Evolutionary conservation across 169 alveolate species (phyloP).

Genomic region (Plasmodium billcollinsi): DNA sequence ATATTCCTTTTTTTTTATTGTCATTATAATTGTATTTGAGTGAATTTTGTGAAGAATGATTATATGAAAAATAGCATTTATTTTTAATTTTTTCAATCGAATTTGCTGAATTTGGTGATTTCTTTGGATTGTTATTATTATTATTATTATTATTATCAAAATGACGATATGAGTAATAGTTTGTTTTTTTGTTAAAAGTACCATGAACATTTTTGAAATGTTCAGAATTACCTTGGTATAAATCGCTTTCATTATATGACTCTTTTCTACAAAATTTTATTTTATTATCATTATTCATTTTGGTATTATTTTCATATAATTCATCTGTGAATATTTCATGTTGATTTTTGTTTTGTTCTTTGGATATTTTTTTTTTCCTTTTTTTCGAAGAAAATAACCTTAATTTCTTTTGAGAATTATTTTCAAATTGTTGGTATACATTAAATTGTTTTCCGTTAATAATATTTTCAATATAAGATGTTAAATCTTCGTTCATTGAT

Average conservation of each 20-base stretch:
- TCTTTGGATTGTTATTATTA: slow-evolving; percentile 37
- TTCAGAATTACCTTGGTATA: slow-evolving; percentile 32
- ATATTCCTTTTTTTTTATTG: slow-evolving; percentile 75
- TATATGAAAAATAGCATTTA: slow-evolving; percentile 71
- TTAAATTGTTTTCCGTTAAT: slow-evolving; percentile 74
- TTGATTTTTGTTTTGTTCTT: slow-evolving; percentile 31
- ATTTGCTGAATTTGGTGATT: slow-evolving; percentile 15
- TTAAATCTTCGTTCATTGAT: slow-evolving; percentile 27
- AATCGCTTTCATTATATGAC: slow-evolving; percentile 15
- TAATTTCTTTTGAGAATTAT: slow-evolving; percentile 59
- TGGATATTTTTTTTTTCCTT: slow-evolving; percentile 37
- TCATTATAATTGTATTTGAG: slow-evolving; percentile 65
- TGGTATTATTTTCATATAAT: slow-evolving; percentile 10
- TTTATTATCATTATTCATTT: slow-evolving; percentile 57
- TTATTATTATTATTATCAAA: slow-evolving; percentile 16
- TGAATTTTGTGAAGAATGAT: slow-evolving; percentile 74
- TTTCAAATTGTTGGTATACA: slow-evolving; percentile 73
- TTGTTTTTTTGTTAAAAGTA: neutral
- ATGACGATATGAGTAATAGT: slow-evolving; percentile 16
- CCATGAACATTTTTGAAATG: slow-evolving; percentile 14
- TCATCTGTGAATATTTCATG: slow-evolving; percentile 22
- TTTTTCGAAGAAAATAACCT: slow-evolving; percentile 34
- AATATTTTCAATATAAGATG: slow-evolving; percentile 48
- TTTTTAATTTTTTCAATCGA: slow-evolving; percentile 26
- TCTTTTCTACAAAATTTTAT: slow-evolving; percentile 73